Base-by-base conservation (phyloP, 495 filamentous ascomycete species). In the Elasticomyces elasticus region DNA sequence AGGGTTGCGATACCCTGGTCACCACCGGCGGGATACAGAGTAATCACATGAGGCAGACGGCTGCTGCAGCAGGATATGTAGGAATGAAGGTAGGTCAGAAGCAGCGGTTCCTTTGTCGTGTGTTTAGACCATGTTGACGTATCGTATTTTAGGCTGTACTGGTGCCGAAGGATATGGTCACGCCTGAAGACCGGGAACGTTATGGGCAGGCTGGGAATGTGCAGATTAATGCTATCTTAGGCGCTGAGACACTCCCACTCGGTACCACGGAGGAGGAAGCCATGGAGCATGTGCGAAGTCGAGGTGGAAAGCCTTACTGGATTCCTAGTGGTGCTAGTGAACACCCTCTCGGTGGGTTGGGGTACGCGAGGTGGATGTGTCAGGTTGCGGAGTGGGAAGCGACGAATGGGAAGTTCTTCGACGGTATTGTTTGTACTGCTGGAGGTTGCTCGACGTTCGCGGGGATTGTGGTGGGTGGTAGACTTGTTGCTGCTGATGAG, bases 251-350 rank as follows among this genome's bases (percentile, higher is more conserved):
- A 9, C 13, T 28, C 11, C 6, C 26, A 2, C 17, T 31, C 23
- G 26, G 52, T n/a, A 31, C 27, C 0, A 38, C 31, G 7, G 38
- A 5, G 40, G 23, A 49, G 37, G 30, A 54, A 13, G 52, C 44
- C 0, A 65, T 71, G 46, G 56, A 72, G n/a, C 73, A 78, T 59
- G 69, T 76, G 15, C 58, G 55, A 5, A 64, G 52, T 0, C 42
- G 55, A 0, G 82, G 81, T 0, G 71, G 70, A 19, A 76, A 71
- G 58, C 77, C 79, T 5, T 85, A 84, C 50, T 82, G 78, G 59
- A 82, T 85, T 42, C 81, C 82, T 0, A 79, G 79, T 0, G 80
- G 81, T 1, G 79, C 79, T 1, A 81, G 78, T 9, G 79, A 82
- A 60, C 80, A 85, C 55, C 78, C 79, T n/a, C 64, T 83, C 0